phyloP scores from a whole-genome alignment of 2,329 filamentous ascomycete species.

The Exophiala sideris region DNA sequence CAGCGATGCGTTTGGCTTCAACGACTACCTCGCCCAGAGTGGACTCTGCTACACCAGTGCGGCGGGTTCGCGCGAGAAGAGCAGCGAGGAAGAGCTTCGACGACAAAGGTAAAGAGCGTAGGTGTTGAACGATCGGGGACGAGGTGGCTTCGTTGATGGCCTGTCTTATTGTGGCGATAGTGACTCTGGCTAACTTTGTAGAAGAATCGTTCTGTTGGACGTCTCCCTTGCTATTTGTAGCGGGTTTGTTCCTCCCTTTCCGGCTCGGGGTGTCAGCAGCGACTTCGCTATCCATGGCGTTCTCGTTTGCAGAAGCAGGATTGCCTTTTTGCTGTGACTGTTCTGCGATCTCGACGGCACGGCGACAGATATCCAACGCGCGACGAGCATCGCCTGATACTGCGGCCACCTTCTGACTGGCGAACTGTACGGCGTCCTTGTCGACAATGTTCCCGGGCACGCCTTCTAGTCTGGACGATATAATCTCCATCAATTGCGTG shows the following conservation, averaged over 20 bases:
- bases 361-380: constrained; percentile 89
- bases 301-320: constrained; percentile 37
- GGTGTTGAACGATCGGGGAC: constrained; percentile 84
- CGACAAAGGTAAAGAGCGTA: constrained; percentile 75
- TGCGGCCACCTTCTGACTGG: constrained; percentile 91
- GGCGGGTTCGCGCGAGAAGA: constrained; percentile 70
- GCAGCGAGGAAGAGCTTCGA: constrained; percentile 84
- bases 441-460: constrained; percentile 89
- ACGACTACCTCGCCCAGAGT: constrained; percentile 86
- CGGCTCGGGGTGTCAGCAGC: constrained; percentile 38
- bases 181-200: constrained; percentile 60
- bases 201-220: constrained; percentile 7
- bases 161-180: constrained; percentile 87
- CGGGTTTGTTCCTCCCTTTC: constrained; percentile 26
- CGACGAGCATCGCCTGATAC: constrained; percentile 91
- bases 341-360: constrained; percentile 93
- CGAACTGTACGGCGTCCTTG: constrained; percentile 90
- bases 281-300: constrained; percentile 29
- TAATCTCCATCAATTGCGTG: constrained; percentile 95
- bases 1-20: constrained; percentile 69
- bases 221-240: constrained; percentile 20
- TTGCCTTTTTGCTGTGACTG: constrained; percentile 54
- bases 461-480: constrained; percentile 85
- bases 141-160: constrained; percentile 94
- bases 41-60: constrained; percentile 82